Percentiles rank a stretch among this genome's conserved stretches.
Conservation (phyloP, 768 basidiomycete species). For the Rhodosporidiobolus sp. region DNA sequence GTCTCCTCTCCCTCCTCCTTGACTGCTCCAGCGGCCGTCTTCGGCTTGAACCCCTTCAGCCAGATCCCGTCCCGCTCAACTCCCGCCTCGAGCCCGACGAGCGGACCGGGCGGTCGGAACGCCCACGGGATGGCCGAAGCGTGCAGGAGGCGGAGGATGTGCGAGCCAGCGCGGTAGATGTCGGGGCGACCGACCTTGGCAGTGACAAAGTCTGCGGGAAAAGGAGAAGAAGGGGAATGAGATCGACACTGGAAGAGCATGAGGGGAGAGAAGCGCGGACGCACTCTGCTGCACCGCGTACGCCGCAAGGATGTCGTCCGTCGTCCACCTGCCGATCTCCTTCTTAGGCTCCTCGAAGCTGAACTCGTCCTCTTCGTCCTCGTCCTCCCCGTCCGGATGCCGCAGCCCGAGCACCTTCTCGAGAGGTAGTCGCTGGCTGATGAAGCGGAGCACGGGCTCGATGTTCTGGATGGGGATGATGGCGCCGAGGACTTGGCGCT, state of each 20-base stretch:
- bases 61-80: conserved; percentile 32
- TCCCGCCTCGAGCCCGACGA: background rate
- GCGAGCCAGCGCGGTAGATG: conserved; percentile 70
- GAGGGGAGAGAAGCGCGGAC: conserved; percentile 38
- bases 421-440: conserved; percentile 67
- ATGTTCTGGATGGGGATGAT: conserved; percentile 47
- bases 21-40: background rate
- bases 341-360: conserved; percentile 40
- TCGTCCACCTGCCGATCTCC: conserved; percentile 70
- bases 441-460: conserved; percentile 73
- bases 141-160: conserved; percentile 42
- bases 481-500: conserved; percentile 62
- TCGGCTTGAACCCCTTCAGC: conserved; percentile 20
- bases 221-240: conserved; percentile 30
- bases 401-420: conserved; percentile 65
- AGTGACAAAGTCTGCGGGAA: conserved; percentile 56
- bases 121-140: conserved; percentile 34
- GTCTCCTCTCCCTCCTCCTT: background rate
- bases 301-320: conserved; percentile 75
- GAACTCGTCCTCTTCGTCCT: conserved; percentile 15
- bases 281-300: conserved; percentile 75
- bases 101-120: conserved; percentile 34
- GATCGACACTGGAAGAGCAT: background rate
- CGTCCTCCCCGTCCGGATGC: conserved; percentile 40
- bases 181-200: conserved; percentile 89